These are phyloP conservation scores for Solidago caesia DNA, from an alignment of 129 eudicot species.

Conservation along the genomic window DNA sequence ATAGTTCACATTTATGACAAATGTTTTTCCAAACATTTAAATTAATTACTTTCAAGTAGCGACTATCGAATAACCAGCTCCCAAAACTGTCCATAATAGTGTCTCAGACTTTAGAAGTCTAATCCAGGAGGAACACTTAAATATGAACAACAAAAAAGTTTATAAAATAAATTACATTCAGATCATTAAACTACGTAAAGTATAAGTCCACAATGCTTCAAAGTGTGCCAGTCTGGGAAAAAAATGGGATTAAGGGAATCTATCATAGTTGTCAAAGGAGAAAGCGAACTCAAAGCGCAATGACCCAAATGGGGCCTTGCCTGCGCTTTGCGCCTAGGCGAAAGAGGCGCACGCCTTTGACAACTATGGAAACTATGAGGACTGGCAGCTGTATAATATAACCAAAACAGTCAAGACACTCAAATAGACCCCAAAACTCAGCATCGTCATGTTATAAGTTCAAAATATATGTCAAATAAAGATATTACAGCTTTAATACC, in stretches of 20 bases:
- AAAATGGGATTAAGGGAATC: not conserved
- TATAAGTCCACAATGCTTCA: not conserved
- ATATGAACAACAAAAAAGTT: not conserved
- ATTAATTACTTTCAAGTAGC: not conserved
- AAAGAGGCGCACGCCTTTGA: too few species aligned
- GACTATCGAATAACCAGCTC: not conserved
- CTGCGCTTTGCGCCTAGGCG: too few species aligned
- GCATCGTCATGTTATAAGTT: not conserved
- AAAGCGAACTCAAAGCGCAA: too few species aligned
- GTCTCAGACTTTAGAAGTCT: not conserved
- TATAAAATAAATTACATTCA: not conserved
- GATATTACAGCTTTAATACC: not conserved
- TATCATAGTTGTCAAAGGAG: not conserved
- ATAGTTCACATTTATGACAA: too few species aligned
- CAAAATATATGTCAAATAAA: too few species aligned
- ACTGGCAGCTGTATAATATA: not conserved
- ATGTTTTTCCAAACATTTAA: not conserved
- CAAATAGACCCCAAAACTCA: not conserved
- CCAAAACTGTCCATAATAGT: not conserved
- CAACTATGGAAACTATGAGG: not conserved
- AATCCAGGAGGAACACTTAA: not conserved
- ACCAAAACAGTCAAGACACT: not conserved
- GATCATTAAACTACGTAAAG: not conserved
- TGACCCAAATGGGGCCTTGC: too few species aligned
- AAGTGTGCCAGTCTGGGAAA: not conserved